These are phyloP conservation scores for Moniliophthora roreri DNA, from an alignment of 1,284 basidiomycete genomes.

Conservation along the genomic window DNA sequence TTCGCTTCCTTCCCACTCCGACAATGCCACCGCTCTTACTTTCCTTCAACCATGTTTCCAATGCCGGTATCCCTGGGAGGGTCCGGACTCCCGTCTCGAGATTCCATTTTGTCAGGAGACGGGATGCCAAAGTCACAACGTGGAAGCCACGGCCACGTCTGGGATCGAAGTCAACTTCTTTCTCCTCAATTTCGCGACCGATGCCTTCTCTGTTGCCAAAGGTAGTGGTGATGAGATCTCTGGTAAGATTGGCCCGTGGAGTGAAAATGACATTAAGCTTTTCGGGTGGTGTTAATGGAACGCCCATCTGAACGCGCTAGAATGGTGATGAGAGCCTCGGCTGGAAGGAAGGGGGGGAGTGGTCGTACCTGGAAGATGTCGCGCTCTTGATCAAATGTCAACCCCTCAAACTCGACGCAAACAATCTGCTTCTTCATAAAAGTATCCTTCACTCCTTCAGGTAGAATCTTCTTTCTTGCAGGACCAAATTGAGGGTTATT, in stretches of 20 bases:
- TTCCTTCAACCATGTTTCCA: too few species aligned
- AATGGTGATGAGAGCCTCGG: neutral
- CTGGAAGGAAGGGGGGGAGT: neutral
- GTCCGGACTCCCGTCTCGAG: too few species aligned
- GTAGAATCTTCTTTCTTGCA: conserved; percentile 28
- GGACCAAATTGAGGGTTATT: conserved; percentile 8
- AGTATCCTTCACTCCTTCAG: conserved; percentile 22
- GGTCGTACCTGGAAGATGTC: conserved; percentile 33
- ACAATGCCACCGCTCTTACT: neutral
- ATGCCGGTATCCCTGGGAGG: too few species aligned
- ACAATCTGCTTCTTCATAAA: conserved; percentile 49
- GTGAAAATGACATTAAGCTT: neutral
- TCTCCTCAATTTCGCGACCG: too few species aligned
- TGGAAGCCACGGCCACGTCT: too few species aligned
- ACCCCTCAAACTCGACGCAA: conserved; percentile 48
- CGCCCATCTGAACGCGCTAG: neutral
- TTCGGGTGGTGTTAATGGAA: neutral
- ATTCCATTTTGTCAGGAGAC: too few species aligned
- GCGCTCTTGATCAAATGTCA: conserved; percentile 33
- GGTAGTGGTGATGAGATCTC: too few species aligned
- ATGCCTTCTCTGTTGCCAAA: too few species aligned
- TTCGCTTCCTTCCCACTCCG: too few species aligned
- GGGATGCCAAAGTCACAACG: too few species aligned
- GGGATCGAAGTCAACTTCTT: too few species aligned
- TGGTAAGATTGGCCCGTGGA: too few species aligned